Evolutionary conservation across 2,329 filamentous ascomycete genomes (phyloP).

Genomic region (Huntiella decipiens): DNA sequence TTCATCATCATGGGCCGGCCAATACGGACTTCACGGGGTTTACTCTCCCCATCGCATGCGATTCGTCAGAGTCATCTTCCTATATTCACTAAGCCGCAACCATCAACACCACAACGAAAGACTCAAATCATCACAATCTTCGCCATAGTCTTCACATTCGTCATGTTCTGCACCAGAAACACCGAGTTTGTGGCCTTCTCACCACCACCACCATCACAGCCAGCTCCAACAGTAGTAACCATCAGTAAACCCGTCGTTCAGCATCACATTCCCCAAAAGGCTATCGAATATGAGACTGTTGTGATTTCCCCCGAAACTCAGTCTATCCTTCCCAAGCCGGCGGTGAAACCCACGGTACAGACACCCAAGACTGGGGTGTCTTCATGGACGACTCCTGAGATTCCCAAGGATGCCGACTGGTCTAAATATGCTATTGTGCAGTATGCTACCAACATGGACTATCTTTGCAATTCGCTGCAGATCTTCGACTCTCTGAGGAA

Average conservation of each 20-base stretch:
- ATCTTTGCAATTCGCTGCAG: conserved; percentile 33
- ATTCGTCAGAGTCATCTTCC: no score
- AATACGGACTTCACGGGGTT: no score
- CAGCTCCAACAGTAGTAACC: neutral
- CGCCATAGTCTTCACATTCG: neutral
- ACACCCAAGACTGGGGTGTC: neutral
- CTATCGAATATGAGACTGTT: neutral
- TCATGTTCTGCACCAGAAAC: neutral
- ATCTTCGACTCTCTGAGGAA: conserved; percentile 26
- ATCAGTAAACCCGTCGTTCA: neutral
- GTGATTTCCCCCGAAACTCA: conserved; percentile 1
- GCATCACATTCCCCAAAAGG: neutral
- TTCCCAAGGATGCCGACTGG: conserved; percentile 20
- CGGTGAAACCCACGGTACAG: neutral
- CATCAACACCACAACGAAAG: no score
- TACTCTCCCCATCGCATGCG: no score
- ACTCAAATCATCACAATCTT: no score
- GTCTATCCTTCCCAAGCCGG: neutral
- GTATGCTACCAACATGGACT: conserved; percentile 28
- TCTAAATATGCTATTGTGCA: conserved; percentile 28
- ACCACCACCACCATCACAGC: neutral
- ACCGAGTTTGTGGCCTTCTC: conserved; percentile 1
- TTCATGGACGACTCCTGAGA: conserved; percentile 2
- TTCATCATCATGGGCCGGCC: no score
- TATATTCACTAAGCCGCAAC: no score